Conservation (phyloP, 257 asterid genomes). For the Leptodermis oblonga region DNA sequence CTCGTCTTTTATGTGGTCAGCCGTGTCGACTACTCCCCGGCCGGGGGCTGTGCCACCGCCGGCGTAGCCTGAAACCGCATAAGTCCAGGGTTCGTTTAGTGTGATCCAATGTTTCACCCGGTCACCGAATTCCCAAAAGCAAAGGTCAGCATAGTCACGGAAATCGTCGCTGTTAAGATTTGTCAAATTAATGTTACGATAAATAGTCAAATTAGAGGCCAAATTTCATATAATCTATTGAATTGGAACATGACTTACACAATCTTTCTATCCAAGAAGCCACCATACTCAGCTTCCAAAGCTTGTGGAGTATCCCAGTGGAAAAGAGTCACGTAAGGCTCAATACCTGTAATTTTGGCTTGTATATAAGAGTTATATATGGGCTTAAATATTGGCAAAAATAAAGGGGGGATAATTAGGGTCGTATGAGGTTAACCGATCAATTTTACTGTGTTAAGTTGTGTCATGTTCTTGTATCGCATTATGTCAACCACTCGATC, state of each 20-base stretch:
- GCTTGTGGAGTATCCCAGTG: slow-evolving; percentile 24
- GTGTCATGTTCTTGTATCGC: too few relatives aligned
- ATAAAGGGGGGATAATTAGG: too few relatives aligned
- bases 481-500: too few relatives aligned
- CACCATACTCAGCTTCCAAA: slow-evolving; percentile 20
- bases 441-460: too few relatives aligned
- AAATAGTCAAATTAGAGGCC: too few relatives aligned
- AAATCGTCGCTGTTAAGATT: slow-evolving; percentile 32
- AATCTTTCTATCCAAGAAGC: slow-evolving; percentile 10
- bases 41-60: slow-evolving; percentile 16
- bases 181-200: too few relatives aligned
- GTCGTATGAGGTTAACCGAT: too few relatives aligned
- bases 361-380: too few relatives aligned
- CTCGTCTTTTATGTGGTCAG: not conserved
- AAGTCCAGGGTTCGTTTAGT: slow-evolving; percentile 31
- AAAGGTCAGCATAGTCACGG: slow-evolving; percentile 31
- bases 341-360: slow-evolving; percentile 11
- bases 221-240: too few relatives aligned
- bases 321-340: slow-evolving; percentile 18
- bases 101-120: slow-evolving; percentile 41
- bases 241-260: slow-evolving; percentile 5
- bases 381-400: too few relatives aligned
- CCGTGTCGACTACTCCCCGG: slow-evolving; percentile 18
- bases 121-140: slow-evolving; percentile 44
- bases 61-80: slow-evolving; percentile 15